Evolutionary conservation across 257 asterid species (phyloP).

Genomic region (Ajuga chamaepitys): DNA sequence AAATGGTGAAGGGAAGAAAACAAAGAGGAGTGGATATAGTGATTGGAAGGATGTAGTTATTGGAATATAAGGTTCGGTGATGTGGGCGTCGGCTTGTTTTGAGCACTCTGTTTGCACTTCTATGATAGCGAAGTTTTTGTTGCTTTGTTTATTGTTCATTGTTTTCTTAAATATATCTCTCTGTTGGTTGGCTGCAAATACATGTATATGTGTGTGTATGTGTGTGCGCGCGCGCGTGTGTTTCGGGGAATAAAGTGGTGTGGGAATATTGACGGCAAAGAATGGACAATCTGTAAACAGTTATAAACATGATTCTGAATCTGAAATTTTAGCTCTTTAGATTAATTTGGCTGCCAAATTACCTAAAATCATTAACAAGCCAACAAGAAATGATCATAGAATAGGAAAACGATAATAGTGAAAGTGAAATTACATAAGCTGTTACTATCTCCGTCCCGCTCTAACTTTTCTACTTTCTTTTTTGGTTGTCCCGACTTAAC

Average conservation of each 20-base stretch:
- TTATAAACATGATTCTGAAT: not conserved
- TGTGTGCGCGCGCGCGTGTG: no score
- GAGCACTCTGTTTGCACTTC: slow-evolving; percentile 10
- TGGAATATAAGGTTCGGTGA: slow-evolving; percentile 37
- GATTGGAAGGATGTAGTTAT: slow-evolving; percentile 31
- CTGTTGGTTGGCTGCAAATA: not conserved
- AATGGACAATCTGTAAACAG: not conserved
- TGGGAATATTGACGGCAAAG: not conserved
- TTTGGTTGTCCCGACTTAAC: no score
- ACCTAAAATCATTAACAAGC: no score
- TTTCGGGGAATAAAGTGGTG: not conserved
- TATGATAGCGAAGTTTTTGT: slow-evolving; percentile 7
- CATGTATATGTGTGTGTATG: not conserved
- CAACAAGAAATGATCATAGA: no score
- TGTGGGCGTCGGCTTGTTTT: slow-evolving; percentile 33
- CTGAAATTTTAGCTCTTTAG: not conserved
- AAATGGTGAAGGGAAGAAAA: slow-evolving; percentile 23
- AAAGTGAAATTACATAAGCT: no score
- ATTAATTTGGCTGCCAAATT: not conserved
- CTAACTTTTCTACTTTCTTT: no score
- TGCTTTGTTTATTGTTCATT: slow-evolving; percentile 1
- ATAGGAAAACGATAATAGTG: no score
- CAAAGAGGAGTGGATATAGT: slow-evolving; percentile 22
- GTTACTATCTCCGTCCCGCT: no score
- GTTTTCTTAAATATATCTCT: not conserved